These are phyloP conservation scores for Cryptosporidium andersoni DNA, from an alignment of 169 alveolate genomes.

Conservation along the genomic window DNA sequence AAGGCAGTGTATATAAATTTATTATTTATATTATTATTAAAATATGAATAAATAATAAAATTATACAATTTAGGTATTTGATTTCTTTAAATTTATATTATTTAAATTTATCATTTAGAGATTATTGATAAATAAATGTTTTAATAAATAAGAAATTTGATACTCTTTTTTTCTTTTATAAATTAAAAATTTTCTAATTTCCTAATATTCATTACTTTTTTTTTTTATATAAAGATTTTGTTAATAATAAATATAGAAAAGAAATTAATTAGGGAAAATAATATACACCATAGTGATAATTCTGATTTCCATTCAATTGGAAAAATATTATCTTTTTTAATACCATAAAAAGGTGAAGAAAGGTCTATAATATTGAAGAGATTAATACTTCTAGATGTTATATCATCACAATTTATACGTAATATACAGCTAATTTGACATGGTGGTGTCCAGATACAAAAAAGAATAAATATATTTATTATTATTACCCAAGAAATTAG, in stretches of 20 bases:
- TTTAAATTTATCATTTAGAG: neutral
- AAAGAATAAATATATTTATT: constrained; percentile 30
- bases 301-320: constrained; percentile 49
- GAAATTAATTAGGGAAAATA: constrained; percentile 12
- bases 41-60: neutral
- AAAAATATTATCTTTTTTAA: constrained; percentile 23
- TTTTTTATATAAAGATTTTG: neutral
- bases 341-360: constrained; percentile 69
- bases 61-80: neutral
- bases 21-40: neutral
- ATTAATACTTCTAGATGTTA: constrained; percentile 12
- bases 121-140: neutral
- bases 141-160: neutral
- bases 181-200: too few species aligned
- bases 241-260: neutral
- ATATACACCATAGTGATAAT: constrained; percentile 38
- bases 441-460: constrained; percentile 47
- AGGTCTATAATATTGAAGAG: neutral
- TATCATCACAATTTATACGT: constrained; percentile 58
- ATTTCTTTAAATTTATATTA: neutral
- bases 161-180: neutral
- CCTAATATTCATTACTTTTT: neutral
- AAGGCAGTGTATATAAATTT: neutral
- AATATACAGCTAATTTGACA: constrained; percentile 31
- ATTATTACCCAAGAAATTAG: constrained; percentile 27